These are phyloP conservation scores for Epichloe sibirici DNA, from an alignment of 2,329 filamentous ascomycete species.

Conservation along the genomic window DNA sequence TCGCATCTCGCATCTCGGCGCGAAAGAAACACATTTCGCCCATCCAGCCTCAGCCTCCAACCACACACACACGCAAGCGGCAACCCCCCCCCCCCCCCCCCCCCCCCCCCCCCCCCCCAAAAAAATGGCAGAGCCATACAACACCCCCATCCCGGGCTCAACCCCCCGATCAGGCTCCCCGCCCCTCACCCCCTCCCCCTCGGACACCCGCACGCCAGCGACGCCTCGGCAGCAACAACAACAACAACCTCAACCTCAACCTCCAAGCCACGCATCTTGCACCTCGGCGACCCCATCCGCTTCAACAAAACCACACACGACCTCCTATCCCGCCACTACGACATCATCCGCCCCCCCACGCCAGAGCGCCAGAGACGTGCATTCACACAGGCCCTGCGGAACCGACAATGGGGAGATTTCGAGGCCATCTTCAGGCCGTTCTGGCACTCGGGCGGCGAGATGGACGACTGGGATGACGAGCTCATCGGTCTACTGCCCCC, in stretches of 20 bases:
- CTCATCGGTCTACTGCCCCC: constrained; percentile 42
- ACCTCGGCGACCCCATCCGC: constrained; percentile 54
- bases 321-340: constrained; percentile 30
- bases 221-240: constrained; percentile 10
- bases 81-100: too few species aligned
- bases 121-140: constrained; percentile 33
- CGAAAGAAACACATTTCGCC: neutral
- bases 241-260: constrained; percentile 1
- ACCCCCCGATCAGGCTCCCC: constrained; percentile 33
- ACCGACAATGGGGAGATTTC: constrained; percentile 43
- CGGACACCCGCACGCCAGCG: constrained; percentile 8
- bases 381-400: constrained; percentile 36
- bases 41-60: neutral
- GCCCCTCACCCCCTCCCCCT: constrained; percentile 8
- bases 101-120: too few species aligned
- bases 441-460: constrained; percentile 52
- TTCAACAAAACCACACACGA: constrained; percentile 37
- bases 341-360: constrained; percentile 40
- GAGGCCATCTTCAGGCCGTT: constrained; percentile 45
- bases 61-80: neutral
- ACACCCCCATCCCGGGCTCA: constrained; percentile 32
- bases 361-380: constrained; percentile 37
- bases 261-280: constrained; percentile 48
- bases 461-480: constrained; percentile 52
- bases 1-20: neutral